These are phyloP conservation scores for Stemphylium vesicarium DNA, from an alignment of 2,329 filamentous ascomycete genomes.

Conservation along the genomic window DNA sequence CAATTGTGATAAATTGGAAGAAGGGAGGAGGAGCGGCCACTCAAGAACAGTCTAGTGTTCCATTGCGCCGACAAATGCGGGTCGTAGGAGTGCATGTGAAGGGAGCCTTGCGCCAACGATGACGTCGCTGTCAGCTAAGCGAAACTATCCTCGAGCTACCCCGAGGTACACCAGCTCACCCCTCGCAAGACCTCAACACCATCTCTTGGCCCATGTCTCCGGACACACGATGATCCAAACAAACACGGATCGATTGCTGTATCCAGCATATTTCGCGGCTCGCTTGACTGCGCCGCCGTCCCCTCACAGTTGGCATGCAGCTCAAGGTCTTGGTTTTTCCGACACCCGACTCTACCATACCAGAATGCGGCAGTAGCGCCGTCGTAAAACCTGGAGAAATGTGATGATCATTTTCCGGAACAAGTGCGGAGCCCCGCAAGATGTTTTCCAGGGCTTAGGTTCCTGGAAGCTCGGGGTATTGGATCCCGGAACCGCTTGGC, in stretches of 20 bases:
- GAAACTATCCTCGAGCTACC: neutral
- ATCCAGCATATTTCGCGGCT: neutral
- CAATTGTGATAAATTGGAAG: too few species aligned
- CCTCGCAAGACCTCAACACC: neutral
- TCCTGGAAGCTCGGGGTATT: constrained; percentile 34
- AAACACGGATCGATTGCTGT: neutral
- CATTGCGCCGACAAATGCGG: too few species aligned
- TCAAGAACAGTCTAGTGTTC: too few species aligned
- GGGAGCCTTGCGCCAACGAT: neutral
- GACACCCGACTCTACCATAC: constrained; percentile 2
- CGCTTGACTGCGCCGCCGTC: neutral
- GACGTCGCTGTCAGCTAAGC: neutral
- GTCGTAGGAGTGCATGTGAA: neutral
- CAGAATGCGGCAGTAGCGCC: constrained; percentile 16
- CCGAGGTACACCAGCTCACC: neutral
- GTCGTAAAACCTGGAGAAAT: constrained; percentile 30
- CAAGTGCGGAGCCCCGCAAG: constrained; percentile 33
- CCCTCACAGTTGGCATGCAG: constrained; percentile 3
- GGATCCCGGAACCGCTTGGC: constrained; percentile 35
- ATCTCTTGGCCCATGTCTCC: constrained; percentile 1
- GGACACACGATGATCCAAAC: neutral
- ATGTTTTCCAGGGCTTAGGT: constrained; percentile 16
- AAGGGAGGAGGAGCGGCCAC: too few species aligned
- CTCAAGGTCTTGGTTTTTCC: constrained; percentile 25
- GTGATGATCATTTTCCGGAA: constrained; percentile 19